Evolutionary conservation across 805 yeast genomes (phyloP).

Genomic region (Debaryomyces tyrocola): DNA sequence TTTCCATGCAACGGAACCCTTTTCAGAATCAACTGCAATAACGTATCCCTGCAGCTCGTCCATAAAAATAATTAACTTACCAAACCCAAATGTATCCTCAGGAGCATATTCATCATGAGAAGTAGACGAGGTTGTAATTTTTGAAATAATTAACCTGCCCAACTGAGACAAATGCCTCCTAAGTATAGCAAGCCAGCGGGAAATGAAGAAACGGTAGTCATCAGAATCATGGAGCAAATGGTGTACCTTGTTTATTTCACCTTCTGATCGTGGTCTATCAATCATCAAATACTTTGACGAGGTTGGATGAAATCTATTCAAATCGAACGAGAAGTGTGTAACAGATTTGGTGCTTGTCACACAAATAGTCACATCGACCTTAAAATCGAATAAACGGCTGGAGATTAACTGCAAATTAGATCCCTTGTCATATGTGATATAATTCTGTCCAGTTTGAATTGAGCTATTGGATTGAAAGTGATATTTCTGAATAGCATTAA

Average conservation of each 20-base stretch:
- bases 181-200: conserved; percentile 29
- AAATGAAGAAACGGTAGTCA: conserved; percentile 14
- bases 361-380: background rate
- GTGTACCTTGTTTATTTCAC: conserved; percentile 27
- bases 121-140: background rate
- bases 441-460: background rate
- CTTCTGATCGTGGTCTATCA: conserved; percentile 30
- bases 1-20: conserved; percentile 44
- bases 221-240: conserved; percentile 30
- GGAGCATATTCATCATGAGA: background rate
- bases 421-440: background rate
- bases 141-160: conserved; percentile 24
- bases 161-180: conserved; percentile 34
- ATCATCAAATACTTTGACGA: conserved; percentile 20
- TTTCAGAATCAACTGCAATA: conserved; percentile 41
- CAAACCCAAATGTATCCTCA: conserved; percentile 30
- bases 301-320: background rate
- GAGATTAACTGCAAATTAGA: background rate
- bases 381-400: background rate
- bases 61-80: conserved; percentile 28
- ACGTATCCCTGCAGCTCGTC: conserved; percentile 27
- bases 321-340: background rate
- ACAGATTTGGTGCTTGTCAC: background rate
- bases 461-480: background rate
- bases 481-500: background rate